Conservation (phyloP, 1,139 yeast species). For the Suhomyces yuchorum region DNA sequence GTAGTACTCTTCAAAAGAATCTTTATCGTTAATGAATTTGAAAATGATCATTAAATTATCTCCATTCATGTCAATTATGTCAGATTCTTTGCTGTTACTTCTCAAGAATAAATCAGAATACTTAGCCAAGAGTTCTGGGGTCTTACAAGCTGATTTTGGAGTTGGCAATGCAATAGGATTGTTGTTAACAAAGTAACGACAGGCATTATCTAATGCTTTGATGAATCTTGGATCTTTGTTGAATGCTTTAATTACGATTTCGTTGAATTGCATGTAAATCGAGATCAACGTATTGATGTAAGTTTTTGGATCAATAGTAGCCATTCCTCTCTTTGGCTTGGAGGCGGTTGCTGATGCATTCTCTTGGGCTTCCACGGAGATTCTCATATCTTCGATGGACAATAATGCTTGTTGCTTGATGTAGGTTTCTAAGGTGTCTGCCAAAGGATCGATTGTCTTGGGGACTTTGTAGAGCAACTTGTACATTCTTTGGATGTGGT, state of each 20-base stretch:
- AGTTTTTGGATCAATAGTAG: conserved; percentile 65
- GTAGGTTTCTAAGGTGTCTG: conserved; percentile 70
- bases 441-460: conserved; percentile 74
- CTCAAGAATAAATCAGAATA: conserved; percentile 84
- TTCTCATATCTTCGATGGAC: conserved; percentile 66
- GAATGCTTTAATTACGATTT: conserved; percentile 70
- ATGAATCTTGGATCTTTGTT: conserved; percentile 77
- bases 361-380: conserved; percentile 35
- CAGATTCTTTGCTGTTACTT: conserved; percentile 71
- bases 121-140: conserved; percentile 90
- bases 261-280: conserved; percentile 67
- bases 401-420: conserved; percentile 73
- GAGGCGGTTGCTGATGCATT: conserved; percentile 8
- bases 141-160: conserved; percentile 52
- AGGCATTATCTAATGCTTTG: conserved; percentile 87
- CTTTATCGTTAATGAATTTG: conserved; percentile 89
- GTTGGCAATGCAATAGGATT: conserved; percentile 78
- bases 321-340: conserved; percentile 27
- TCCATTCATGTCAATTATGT: conserved; percentile 69
- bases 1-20: conserved; percentile 91
- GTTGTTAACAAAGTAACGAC: conserved; percentile 78
- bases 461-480: conserved; percentile 73
- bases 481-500: conserved; percentile 80
- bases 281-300: conserved; percentile 78
- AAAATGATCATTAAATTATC: conserved; percentile 87